Base-by-base conservation (phyloP, 306 rosid species). In the Prunus mume region DNA sequence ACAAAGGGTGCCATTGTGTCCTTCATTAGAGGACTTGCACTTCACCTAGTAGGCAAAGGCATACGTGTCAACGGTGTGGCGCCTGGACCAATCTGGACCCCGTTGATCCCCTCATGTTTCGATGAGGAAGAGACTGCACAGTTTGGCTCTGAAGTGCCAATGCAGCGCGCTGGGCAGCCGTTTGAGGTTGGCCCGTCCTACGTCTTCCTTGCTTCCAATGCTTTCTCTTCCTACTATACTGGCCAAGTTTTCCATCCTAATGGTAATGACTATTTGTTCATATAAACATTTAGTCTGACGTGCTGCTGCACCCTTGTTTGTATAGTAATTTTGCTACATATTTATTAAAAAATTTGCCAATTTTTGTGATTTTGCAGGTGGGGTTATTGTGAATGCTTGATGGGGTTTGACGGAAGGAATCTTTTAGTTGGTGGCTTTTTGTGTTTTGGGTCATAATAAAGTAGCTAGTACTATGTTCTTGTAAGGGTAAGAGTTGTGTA, bases 81-180 rank as follows among this genome's bases (percentile, higher is more conserved):
- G 1, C 97, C 96, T 0, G 98, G 98, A 68, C 97, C 97, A 8
- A 88, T 91, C 3, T 93, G 97, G 96, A 91, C 97, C 2, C 97
- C 97, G 11, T 61, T 93, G 34, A 83, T 75, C 34, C 90, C 90
- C 0, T 72, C 96, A 1, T 81, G 93, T 9, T 66, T 85, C 15
- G 50, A 46, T 5, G 85, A 72, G 22, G 90, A 89, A 3, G 77
- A 88, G 50, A 69, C 66, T 7, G 79, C 45, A 12, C 19, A 52
- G 2, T 87, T 88, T 20, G 92, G 95, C 18, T 20, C 76, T 0
- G 78, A 86, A 32, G 88, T 78, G 65, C 90, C 91, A 0, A 93
- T 91, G 98, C 83, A 86, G 70, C 87, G 98, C 66, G 88, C 96
- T 30, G 93, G 97, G 3, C 97, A 93, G 47, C 97, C 96, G 7